Evolutionary conservation across 2,329 filamentous ascomycete genomes (phyloP).

Genomic region (Colletotrichum gigasporum): DNA sequence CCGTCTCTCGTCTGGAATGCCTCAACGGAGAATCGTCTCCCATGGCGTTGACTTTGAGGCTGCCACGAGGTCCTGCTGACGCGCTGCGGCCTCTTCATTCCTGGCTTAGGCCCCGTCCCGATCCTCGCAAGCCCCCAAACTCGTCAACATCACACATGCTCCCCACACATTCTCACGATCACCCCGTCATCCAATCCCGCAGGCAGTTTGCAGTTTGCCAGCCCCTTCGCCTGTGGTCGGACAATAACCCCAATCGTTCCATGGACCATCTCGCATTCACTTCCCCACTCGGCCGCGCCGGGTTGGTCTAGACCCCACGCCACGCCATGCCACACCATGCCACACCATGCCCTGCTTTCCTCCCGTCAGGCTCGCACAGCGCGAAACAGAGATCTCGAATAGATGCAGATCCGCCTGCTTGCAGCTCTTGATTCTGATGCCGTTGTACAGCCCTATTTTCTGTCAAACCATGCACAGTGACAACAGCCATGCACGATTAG

Average conservation of each 20-base stretch:
- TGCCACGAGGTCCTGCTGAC: slow-evolving; percentile 10
- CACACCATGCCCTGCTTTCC: not conserved
- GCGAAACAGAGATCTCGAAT: slow-evolving; percentile 37
- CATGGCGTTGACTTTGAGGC: not conserved
- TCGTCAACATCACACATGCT: slow-evolving; percentile 1
- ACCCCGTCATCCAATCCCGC: not conserved
- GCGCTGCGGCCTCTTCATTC: slow-evolving; percentile 7
- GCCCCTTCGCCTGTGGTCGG: not conserved
- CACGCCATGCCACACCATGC: not conserved
- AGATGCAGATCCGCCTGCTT: slow-evolving; percentile 36
- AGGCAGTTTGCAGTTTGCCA: not conserved
- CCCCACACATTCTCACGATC: slow-evolving; percentile 5
- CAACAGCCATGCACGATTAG: slow-evolving; percentile 23
- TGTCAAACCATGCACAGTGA: slow-evolving; percentile 28
- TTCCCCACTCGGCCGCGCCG: not conserved
- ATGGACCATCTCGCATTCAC: slow-evolving; percentile 7
- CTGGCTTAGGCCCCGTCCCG: not conserved
- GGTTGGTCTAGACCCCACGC: slow-evolving; percentile 4
- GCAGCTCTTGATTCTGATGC: slow-evolving; percentile 30
- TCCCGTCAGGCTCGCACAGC: slow-evolving; percentile 4
- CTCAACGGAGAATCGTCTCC: not conserved
- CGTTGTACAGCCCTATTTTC: slow-evolving; percentile 23
- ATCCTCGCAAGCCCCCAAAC: not conserved
- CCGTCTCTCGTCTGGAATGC: slow-evolving; percentile 1
- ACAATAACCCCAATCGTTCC: not conserved